These are phyloP conservation scores for Myotisia sp. DNA, from an alignment of 2,329 filamentous ascomycete species.

Conservation along the genomic window DNA sequence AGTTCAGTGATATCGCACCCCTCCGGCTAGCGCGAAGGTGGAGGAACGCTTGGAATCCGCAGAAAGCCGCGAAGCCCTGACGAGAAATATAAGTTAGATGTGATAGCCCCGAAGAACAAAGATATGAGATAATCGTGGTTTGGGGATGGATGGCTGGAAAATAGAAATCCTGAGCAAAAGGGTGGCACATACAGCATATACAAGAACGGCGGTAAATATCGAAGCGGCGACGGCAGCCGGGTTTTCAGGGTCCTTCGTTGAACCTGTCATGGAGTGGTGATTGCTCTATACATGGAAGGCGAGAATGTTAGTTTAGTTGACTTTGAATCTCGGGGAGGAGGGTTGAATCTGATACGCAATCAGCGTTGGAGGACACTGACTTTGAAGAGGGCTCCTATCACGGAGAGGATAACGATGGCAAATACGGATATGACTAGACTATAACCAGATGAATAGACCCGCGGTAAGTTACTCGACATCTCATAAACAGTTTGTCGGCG, in stretches of 20 bases:
- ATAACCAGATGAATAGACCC: constrained; percentile 8
- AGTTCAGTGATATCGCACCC: constrained; percentile 66
- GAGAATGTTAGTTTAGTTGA: constrained; percentile 4
- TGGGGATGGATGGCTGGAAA: not conserved
- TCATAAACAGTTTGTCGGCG: constrained; percentile 2
- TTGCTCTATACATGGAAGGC: constrained; percentile 33
- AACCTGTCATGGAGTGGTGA: constrained; percentile 73
- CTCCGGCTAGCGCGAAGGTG: constrained; percentile 70
- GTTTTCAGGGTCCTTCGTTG: constrained; percentile 53
- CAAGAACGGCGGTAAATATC: constrained; percentile 73
- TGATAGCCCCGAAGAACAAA: not conserved
- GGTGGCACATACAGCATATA: constrained; percentile 61
- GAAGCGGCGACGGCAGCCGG: constrained; percentile 66
- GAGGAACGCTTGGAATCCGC: constrained; percentile 73
- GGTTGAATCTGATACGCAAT: not conserved
- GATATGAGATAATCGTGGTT: too few relatives aligned
- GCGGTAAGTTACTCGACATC: constrained; percentile 9
- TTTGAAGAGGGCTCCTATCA: constrained; percentile 60
- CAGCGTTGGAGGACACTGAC: constrained; percentile 27
- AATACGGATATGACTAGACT: constrained; percentile 59
- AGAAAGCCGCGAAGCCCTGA: constrained; percentile 81
- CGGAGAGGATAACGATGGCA: constrained; percentile 50
- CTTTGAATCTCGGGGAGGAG: not conserved
- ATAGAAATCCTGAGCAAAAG: not conserved
- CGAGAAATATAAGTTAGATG: not conserved